Evolutionary conservation across 495 filamentous ascomycete genomes (phyloP).

Genomic region (Xylaria telfairii): DNA sequence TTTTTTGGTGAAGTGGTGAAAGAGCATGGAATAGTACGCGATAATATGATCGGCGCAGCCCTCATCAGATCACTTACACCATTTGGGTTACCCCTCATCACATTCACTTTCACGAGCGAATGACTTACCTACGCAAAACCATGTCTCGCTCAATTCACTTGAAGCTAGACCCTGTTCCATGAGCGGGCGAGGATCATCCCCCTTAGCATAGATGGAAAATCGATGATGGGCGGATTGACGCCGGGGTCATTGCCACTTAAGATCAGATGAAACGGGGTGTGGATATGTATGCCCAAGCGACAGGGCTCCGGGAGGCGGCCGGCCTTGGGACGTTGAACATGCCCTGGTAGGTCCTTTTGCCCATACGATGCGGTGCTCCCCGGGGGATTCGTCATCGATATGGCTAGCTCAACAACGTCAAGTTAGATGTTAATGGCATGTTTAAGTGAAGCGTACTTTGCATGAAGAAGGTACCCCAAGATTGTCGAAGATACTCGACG

Average conservation of each 20-base stretch:
- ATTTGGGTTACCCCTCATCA: background rate
- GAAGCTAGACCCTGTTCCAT: background rate
- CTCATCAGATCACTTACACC: slow-evolving; percentile 5
- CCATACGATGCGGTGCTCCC: background rate
- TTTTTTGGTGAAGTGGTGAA: background rate
- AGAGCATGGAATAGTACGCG: background rate
- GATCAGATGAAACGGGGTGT: slow-evolving; percentile 24
- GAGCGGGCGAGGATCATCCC: background rate
- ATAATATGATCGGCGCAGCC: slow-evolving; percentile 5
- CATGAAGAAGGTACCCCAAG: background rate
- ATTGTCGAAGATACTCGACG: background rate
- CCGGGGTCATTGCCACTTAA: slow-evolving; percentile 8
- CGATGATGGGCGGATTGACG: slow-evolving; percentile 14
- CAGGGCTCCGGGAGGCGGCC: background rate
- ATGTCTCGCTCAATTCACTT: slow-evolving; percentile 4
- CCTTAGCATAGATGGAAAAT: slow-evolving; percentile 1
- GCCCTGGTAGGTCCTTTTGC: background rate
- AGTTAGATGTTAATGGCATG: background rate
- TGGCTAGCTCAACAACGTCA: background rate
- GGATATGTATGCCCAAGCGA: slow-evolving; percentile 8
- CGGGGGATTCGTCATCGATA: slow-evolving; percentile 4
- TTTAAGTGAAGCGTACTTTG: background rate
- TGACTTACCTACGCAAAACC: background rate
- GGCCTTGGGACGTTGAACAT: background rate
- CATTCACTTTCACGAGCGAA: slow-evolving; percentile 2